Evolutionary conservation across 106 monocot genomes (phyloP).

Genomic region (Dioscorea zingiberensis): DNA sequence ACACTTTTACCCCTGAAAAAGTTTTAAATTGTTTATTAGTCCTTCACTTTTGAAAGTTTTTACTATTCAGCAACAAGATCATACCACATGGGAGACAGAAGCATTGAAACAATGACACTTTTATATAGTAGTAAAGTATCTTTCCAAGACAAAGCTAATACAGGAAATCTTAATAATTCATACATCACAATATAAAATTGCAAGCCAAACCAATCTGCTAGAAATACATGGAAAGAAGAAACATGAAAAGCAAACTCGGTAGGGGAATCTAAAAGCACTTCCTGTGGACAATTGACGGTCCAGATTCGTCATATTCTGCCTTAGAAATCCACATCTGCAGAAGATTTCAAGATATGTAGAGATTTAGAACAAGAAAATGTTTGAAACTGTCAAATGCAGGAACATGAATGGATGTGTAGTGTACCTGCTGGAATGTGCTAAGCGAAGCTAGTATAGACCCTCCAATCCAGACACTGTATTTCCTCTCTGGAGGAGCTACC

Average conservation of each 20-base stretch:
- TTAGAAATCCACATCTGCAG: constrained; percentile 10
- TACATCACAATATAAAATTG: no score
- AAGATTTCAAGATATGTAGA: neutral
- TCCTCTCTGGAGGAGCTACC: constrained; percentile 2
- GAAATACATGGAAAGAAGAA: neutral
- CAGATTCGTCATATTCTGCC: constrained; percentile 5
- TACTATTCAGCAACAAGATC: no score
- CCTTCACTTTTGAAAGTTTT: no score
- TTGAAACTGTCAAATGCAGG: neutral
- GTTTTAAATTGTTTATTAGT: no score
- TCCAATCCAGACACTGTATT: constrained; percentile 7
- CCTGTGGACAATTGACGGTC: neutral
- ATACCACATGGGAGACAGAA: no score
- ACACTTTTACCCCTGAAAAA: no score
- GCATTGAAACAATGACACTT: neutral
- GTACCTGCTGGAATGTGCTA: constrained; percentile 10
- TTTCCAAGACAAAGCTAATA: neutral
- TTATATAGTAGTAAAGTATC: neutral
- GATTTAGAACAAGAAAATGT: neutral
- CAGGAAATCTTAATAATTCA: neutral
- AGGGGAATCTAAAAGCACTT: neutral
- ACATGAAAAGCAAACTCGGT: neutral
- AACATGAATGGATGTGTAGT: neutral
- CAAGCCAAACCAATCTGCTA: neutral
- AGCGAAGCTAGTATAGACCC: constrained; percentile 1